Evolutionary conservation across 352 stramenopile genomes (phyloP).

Genomic region (Globisporangium iwayamae): DNA sequence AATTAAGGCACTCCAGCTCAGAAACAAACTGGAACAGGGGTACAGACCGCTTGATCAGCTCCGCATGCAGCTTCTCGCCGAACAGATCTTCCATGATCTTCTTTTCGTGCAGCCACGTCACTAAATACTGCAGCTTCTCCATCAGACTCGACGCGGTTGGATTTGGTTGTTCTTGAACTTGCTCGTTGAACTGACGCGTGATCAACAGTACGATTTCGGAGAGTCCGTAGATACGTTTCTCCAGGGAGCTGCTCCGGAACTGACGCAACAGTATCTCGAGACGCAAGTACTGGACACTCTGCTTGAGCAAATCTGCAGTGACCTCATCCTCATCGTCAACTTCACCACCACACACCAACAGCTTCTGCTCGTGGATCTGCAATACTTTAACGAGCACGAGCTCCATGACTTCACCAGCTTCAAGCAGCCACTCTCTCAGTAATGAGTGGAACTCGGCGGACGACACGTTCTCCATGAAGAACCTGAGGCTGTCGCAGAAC

Average conservation of each 20-base stretch:
- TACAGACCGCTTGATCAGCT: conserved; percentile 59
- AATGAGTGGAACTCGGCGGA: conserved; percentile 31
- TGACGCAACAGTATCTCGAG: conserved; percentile 54
- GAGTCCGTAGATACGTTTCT: conserved; percentile 72
- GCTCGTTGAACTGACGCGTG: conserved; percentile 38
- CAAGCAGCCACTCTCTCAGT: conserved; percentile 44
- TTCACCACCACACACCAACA: not conserved
- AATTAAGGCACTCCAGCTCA: conserved; percentile 28
- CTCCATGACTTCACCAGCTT: conserved; percentile 61
- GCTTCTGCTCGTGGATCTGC: conserved; percentile 15
- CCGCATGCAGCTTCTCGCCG: conserved; percentile 59
- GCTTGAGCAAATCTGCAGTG: conserved; percentile 3
- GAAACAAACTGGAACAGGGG: conserved; percentile 61
- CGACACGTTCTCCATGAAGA: conserved; percentile 25
- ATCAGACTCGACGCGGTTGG: conserved; percentile 23
- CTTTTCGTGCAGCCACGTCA: conserved; percentile 50
- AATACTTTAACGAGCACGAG: conserved; percentile 37
- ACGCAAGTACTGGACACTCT: conserved; percentile 39
- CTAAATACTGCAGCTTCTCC: conserved; percentile 25
- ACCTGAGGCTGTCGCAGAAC: conserved; percentile 26
- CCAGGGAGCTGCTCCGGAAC: conserved; percentile 50
- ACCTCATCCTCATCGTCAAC: conserved; percentile 3
- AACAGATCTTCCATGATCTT: conserved; percentile 50
- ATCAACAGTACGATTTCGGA: conserved; percentile 55
- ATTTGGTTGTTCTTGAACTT: conserved; percentile 29